phyloP scores from a whole-genome alignment of 2,329 filamentous ascomycete genomes.

The Tolypocladium tundrense region DNA sequence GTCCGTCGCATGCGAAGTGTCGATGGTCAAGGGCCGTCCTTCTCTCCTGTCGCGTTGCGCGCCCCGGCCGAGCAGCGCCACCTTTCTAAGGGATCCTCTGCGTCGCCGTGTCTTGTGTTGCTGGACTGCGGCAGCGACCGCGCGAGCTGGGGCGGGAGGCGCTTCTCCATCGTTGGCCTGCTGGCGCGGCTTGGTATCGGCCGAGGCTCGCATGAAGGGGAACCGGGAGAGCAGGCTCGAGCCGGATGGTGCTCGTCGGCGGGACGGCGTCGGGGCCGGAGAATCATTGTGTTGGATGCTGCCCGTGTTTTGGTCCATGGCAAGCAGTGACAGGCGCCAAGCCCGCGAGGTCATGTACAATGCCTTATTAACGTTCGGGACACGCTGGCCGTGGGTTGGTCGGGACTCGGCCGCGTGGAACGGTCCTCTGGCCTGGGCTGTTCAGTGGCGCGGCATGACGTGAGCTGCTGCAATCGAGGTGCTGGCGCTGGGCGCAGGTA shows the following conservation, averaged over 20 bases:
- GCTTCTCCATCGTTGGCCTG: conserved; percentile 22
- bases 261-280: conserved; percentile 9
- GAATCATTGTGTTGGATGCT: background rate
- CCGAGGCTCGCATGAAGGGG: conserved; percentile 50
- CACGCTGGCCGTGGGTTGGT: background rate
- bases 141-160: conserved; percentile 9
- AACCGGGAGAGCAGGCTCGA: conserved; percentile 59
- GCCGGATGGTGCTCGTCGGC: conserved; percentile 41
- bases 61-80: conserved; percentile 69
- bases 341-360: background rate
- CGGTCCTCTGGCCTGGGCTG: background rate
- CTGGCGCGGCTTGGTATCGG: conserved; percentile 17
- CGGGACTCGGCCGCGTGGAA: background rate
- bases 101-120: conserved; percentile 52
- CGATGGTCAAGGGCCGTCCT: conserved; percentile 32
- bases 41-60: conserved; percentile 51
- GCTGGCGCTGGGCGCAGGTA: background rate
- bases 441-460: background rate
- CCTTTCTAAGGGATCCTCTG: conserved; percentile 79
- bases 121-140: conserved; percentile 21
- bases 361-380: background rate
- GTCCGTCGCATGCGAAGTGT: conserved; percentile 22
- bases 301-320: conserved; percentile 4
- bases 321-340: background rate
- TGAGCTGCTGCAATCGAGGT: background rate